Percentiles rank a stretch among this genome's conserved stretches.
Conservation (phyloP, 139 green algal species). For the Micromonas pusilla region DNA sequence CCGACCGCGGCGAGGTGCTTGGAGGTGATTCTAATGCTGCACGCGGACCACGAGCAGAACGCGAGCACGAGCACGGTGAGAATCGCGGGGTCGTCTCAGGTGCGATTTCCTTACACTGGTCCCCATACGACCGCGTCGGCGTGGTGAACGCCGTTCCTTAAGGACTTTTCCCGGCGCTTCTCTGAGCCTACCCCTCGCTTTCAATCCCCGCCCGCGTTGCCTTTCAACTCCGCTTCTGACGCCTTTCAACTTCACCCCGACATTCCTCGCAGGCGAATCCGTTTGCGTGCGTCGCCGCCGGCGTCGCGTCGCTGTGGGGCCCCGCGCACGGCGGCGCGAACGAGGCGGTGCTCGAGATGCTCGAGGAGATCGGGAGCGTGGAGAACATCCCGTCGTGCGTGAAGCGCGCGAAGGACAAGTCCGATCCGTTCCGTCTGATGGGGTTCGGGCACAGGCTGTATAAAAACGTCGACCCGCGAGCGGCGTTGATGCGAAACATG, state of each 20-base stretch:
- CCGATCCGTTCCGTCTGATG: slow-evolving; percentile 60
- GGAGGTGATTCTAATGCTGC: slow-evolving; percentile 61
- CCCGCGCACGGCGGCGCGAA: slow-evolving; percentile 65
- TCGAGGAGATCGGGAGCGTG: slow-evolving; percentile 46
- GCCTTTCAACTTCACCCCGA: no score
- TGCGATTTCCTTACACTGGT: no score
- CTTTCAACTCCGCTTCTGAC: no score
- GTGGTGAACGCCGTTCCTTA: no score
- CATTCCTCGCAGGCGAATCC: slow-evolving; percentile 63
- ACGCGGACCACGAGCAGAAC: slow-evolving; percentile 69
- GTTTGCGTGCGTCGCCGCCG: slow-evolving; percentile 61
- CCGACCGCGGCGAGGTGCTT: slow-evolving; percentile 44
- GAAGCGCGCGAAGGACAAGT: slow-evolving; percentile 52
- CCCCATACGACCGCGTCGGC: no score
- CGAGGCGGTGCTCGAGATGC: slow-evolving; percentile 54
- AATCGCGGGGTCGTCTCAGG: slow-evolving; percentile 39
- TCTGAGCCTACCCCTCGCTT: no score
- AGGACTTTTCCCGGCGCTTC: no score
- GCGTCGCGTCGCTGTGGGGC: slow-evolving; percentile 61
- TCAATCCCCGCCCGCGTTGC: no score
- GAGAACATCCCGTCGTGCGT: slow-evolving; percentile 43
- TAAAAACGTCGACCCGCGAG: slow-evolving; percentile 92
- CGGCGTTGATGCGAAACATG: slow-evolving; percentile 73
- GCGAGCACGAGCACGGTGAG: slow-evolving; percentile 57
- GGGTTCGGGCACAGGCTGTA: slow-evolving; percentile 81